These are phyloP conservation scores for Akebia trifoliata DNA, from an alignment of 164 flowering plant genomes.

Conservation along the genomic window DNA sequence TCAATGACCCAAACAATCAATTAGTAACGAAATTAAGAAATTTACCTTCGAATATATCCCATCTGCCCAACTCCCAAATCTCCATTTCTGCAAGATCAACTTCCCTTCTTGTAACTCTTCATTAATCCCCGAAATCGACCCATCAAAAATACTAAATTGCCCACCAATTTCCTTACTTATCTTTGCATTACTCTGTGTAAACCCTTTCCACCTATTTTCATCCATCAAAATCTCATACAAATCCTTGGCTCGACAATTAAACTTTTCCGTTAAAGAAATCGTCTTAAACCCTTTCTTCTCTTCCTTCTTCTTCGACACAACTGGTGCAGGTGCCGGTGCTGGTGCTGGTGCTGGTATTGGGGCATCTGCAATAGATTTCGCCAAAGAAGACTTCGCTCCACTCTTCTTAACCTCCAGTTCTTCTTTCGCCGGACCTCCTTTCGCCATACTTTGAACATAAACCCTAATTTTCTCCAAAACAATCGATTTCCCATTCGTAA, in stretches of 20 bases:
- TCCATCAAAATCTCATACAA: conserved; percentile 97
- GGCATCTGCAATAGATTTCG: neutral
- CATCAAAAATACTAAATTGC: conserved; percentile 80
- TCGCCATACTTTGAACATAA: conserved; percentile 75
- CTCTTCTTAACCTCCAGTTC: conserved; percentile 75
- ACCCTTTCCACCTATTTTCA: conserved; percentile 98
- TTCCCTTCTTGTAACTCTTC: conserved; percentile 85
- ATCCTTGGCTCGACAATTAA: conserved; percentile 71
- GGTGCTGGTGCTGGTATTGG: neutral
- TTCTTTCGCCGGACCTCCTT: conserved; percentile 87
- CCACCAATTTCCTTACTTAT: conserved; percentile 92
- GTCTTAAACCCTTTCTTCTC: conserved; percentile 79
- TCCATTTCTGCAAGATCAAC: conserved; percentile 88
- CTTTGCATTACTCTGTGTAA: conserved; percentile 94
- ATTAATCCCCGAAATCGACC: conserved; percentile 76
- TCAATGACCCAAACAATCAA: neutral
- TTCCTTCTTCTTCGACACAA: conserved; percentile 24
- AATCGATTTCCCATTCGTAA: conserved; percentile 57
- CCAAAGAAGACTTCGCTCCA: no score
- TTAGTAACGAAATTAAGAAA: neutral
- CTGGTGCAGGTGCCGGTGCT: neutral
- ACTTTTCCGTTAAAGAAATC: conserved; percentile 75
- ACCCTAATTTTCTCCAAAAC: conserved; percentile 70
- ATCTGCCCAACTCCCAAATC: conserved; percentile 94
- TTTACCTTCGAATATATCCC: conserved; percentile 72